A percentile compares a stretch with the other conserved stretches of the same genome.
These are phyloP conservation scores for Papilionanthe hybrid DNA, from an alignment of 116 monocot species.

Conservation along the genomic window DNA sequence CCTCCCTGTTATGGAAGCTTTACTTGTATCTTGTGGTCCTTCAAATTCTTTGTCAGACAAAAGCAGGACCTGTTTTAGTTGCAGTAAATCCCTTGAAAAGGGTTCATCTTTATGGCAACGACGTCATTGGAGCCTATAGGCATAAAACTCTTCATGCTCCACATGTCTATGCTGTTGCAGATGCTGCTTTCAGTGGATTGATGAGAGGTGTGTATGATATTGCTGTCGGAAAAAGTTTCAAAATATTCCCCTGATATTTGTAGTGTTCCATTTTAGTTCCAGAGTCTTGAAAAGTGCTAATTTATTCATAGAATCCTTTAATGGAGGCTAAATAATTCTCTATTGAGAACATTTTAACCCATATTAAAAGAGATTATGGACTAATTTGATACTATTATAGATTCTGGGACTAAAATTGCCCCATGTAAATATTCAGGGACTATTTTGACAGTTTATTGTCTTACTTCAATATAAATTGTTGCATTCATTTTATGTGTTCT, in stretches of 20 bases:
- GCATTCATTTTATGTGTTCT: background rate
- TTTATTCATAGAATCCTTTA: no score
- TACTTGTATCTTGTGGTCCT: background rate
- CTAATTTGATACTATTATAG: no score
- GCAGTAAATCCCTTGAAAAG: slow-evolving; percentile 55
- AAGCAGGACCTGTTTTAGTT: slow-evolving; percentile 56
- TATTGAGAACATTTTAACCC: no score
- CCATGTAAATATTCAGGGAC: no score
- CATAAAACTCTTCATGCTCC: slow-evolving; percentile 27
- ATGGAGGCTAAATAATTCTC: no score
- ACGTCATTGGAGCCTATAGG: slow-evolving; percentile 47
- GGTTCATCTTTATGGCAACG: slow-evolving; percentile 41
- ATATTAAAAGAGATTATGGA: no score
- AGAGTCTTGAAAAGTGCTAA: no score
- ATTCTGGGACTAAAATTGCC: no score
- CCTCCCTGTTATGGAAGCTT: background rate
- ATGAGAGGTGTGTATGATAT: slow-evolving; percentile 32
- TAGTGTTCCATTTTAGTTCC: no score
- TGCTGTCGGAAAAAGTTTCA: background rate
- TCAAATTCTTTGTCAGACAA: slow-evolving; percentile 27
- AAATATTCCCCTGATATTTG: no score
- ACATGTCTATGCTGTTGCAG: slow-evolving; percentile 60
- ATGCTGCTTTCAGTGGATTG: slow-evolving; percentile 55
- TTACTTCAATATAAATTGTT: background rate
- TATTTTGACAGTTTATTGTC: background rate